These are phyloP conservation scores for Panaeolus cyanescens DNA, from an alignment of 768 basidiomycete species.

Conservation along the genomic window DNA sequence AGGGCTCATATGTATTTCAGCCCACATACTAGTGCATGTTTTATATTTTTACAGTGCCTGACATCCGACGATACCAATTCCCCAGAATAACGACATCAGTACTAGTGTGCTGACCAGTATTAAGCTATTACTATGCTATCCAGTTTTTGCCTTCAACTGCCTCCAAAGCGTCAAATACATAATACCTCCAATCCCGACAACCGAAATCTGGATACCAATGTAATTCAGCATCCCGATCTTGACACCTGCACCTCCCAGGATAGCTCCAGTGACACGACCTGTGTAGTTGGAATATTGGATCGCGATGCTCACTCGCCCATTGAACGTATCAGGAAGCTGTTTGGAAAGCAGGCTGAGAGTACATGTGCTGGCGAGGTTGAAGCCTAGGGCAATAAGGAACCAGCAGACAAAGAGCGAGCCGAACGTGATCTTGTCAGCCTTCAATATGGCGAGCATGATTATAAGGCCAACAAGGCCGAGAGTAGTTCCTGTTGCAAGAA, in stretches of 20 bases:
- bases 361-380: constrained; percentile 72
- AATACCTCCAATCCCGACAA: constrained; percentile 58
- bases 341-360: constrained; percentile 70
- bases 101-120: not conserved
- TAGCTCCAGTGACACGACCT: constrained; percentile 65
- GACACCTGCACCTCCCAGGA: constrained; percentile 68
- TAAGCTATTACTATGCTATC: constrained; percentile 30
- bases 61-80: too few species aligned
- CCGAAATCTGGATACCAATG: constrained; percentile 57
- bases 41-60: too few species aligned
- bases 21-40: too few species aligned
- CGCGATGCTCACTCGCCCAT: constrained; percentile 52
- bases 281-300: constrained; percentile 73
- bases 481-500: constrained; percentile 52
- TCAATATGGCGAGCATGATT: constrained; percentile 49
- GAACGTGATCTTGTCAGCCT: constrained; percentile 41
- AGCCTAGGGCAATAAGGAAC: constrained; percentile 68
- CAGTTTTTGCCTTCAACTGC: constrained; percentile 64
- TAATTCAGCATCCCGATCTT: constrained; percentile 63
- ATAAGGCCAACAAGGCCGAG: constrained; percentile 56
- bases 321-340: constrained; percentile 66
- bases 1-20: too few species aligned
- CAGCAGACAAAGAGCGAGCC: constrained; percentile 50
- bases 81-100: too few species aligned
- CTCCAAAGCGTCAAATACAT: constrained; percentile 61